These are phyloP conservation scores for Plasmodium chabaudi DNA, from an alignment of 169 alveolate genomes.

Conservation along the genomic window DNA sequence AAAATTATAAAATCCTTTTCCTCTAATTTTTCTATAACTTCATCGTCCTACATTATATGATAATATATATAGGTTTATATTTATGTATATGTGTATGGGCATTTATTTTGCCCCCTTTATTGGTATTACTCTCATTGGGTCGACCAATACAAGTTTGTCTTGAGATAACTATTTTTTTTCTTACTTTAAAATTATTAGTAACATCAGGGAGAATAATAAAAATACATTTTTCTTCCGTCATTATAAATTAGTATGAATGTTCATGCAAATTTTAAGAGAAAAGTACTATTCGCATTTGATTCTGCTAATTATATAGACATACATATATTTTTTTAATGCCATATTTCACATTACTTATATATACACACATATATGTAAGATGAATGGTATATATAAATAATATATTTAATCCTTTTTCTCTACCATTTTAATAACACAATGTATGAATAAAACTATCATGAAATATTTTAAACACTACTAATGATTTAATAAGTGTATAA, in stretches of 20 bases:
- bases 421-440: neutral
- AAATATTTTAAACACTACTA: conserved; percentile 24
- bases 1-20: conserved; percentile 64
- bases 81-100: conserved; percentile 11
- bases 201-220: conserved; percentile 73
- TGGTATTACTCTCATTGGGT: neutral
- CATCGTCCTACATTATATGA: conserved; percentile 54
- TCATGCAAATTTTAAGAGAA: neutral
- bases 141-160: neutral
- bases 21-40: conserved; percentile 66
- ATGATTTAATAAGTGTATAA: neutral
- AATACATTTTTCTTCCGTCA: conserved; percentile 73
- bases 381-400: neutral
- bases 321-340: neutral
- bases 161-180: conserved; percentile 10
- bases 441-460: neutral
- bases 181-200: conserved; percentile 66
- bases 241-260: conserved; percentile 19
- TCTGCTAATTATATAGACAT: neutral
- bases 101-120: neutral
- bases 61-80: neutral
- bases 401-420: neutral
- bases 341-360: neutral
- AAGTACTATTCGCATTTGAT: neutral
- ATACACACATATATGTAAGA: neutral